Conservation (phyloP, 805 yeast genomes). For the Metschnikowia baotianmanensis region DNA sequence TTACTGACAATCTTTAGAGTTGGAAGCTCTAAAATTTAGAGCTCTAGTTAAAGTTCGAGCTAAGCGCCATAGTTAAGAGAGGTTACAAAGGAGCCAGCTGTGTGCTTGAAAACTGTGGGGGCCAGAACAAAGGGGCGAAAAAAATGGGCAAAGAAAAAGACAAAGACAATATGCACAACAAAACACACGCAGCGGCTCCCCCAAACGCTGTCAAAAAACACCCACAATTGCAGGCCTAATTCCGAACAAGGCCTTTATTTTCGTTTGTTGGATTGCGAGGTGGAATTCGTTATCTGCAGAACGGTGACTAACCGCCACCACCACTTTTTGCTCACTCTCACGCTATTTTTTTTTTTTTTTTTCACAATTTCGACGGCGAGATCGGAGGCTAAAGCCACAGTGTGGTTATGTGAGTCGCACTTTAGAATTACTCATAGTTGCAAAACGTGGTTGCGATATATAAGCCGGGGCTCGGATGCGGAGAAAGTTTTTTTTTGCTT, state of each 20-base stretch:
- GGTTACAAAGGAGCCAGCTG: no score
- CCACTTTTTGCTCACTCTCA: slow-evolving; percentile 5
- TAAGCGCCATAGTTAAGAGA: no score
- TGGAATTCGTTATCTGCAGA: slow-evolving; percentile 1
- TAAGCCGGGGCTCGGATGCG: slow-evolving; percentile 4
- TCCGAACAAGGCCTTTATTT: neutral
- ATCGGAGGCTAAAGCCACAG: slow-evolving; percentile 7
- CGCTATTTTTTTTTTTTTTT: slow-evolving; percentile 1
- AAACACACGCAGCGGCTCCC: no score
- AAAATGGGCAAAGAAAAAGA: no score
- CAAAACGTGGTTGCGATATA: slow-evolving; percentile 13
- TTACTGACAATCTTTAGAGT: no score
- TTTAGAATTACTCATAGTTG: slow-evolving; percentile 12
- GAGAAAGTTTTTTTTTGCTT: neutral
- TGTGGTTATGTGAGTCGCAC: slow-evolving; percentile 10
- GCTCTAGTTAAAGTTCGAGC: no score
- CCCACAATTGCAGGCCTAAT: no score
- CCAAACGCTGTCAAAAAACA: neutral
- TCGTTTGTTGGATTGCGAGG: slow-evolving; percentile 5
- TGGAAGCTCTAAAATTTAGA: no score
- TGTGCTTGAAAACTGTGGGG: no score
- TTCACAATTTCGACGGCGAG: neutral
- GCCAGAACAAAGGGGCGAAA: no score
- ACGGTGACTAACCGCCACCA: slow-evolving; percentile 8
- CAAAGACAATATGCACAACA: no score